Base-by-base conservation (phyloP, 2,329 filamentous ascomycete genomes). In the Aureobasidium zeae region DNA sequence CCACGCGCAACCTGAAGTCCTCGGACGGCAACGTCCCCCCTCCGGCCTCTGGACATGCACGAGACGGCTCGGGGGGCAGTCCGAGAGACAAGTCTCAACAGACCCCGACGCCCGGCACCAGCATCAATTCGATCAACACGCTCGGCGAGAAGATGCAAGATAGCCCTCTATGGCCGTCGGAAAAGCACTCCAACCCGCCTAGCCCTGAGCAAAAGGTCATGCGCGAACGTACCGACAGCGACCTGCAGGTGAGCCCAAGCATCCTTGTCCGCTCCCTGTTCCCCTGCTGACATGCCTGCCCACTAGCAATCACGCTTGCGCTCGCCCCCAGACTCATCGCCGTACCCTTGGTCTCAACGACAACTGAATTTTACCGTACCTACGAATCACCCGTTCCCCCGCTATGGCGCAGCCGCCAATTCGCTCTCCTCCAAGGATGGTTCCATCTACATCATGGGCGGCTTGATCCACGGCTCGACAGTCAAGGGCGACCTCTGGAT, bases 401-500 rank as follows among this genome's bases (percentile, higher is more conserved):
- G 91, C 61, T 98, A 98, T 73, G 91, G 91, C 60, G 87, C 93
- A 39, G 91, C 93, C 5, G 89, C 95, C 61, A 98, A 98, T 62
- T 77, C 87, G 0, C 74, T 83, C 12, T 84, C 88, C 17, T 95
- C 88, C 28, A 96, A 96, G 65, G 91, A 98, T 64, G 93, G 93
- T 48, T 86, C 94, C 55, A 84, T 98, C 46, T 98, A 96, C 58
- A 74, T 98, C 58, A 96, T 98, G 88, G 91, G 91, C 50, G 91
- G 91, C 38, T 67, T 98, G 49, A 89, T 98, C 56, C 89, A 94
- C 58, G 89, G 89, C 53, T 85, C 87, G 26, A 94, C 86, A 2
- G 91, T 96, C 32, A 95, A 95, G 61, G 91, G 91, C 35, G 91
- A 98, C 66, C 66, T 98, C 34, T 98, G 93, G 93, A 83, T 96